Base-by-base conservation (phyloP, 2,329 filamentous ascomycete genomes). In the Aspergillus bombycis region DNA sequence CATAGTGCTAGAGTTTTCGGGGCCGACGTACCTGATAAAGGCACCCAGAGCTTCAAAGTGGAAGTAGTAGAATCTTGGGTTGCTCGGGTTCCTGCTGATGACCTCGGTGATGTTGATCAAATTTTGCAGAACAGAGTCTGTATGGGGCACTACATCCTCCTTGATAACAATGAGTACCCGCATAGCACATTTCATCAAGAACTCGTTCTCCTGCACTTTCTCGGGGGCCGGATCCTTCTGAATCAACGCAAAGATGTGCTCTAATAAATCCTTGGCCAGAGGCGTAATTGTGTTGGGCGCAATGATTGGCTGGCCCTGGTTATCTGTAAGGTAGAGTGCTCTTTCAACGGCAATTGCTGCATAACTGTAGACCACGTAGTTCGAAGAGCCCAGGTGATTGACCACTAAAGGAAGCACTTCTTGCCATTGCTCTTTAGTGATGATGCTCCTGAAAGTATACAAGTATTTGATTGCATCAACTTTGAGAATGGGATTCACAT, bases 161-260 rank as follows among this genome's bases (percentile, higher is more conserved):
- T 91, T 92, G 78, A 98, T 91, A 67, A 98, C 94, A 68, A 99
- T 93, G 65, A 99, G 84, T 14, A 99, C 94, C 71, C 95, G 88
- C 95, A 99, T 99, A 62, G 97, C 93, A 73, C 95, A 99, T 72
- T 93, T 92, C 94, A 99, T 98, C 74, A 99, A 79, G 77, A 98
- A 99, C 76, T 99, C 95, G 75, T 99, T 99, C 79, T 99, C 95
- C 75, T 99, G 95, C 65, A 99, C 89, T 83, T 98, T 99, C 68
- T 94, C 88, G 1, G 96, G 91, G 12, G 91, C 90, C 4, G 85
- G 84, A 71, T 97, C 91, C 75, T 91, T 92, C 75, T 96, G 91
- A 68, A 99, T 93, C 58, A 99, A 85, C 67, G 90, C 89, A 84
- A 99, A 98, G 14, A 99, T 84, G 74, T 98, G 94, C 60, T 92